Evolutionary conservation across 108 stramenopile species (phyloP), one percentile per base, ranked within the genome.

Genomic region (Nitzschia palea): DNA sequence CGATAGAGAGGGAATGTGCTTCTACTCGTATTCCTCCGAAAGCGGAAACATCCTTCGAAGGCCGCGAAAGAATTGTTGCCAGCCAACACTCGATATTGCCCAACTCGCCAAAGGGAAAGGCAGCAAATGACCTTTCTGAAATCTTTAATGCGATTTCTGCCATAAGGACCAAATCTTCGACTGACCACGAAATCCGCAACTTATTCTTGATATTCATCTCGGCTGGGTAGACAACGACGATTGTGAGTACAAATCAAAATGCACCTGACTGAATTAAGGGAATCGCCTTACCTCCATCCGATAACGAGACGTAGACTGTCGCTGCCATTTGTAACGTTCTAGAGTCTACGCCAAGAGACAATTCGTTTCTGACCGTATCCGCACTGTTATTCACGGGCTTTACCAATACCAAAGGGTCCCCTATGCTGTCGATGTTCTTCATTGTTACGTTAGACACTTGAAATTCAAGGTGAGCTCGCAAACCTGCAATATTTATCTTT

Each of bases 51-150:
- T 55, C 48, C 17, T 65, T 47, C 5, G 74, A 61, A 48, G 43
- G 29, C 5, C 44, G 29, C 0, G 67, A 68, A 22, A 70, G 67
- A 18, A 87, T 59, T 20, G 83, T 86, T 23, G 87, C 64, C 18
- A 85, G 47, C 87, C 84, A 86, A 44, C 87, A 89, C 23, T 80
- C 36, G n/a, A 74, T 18, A 62, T 89, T 66, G 28, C 55, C 36
- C 0, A 80, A 40, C 55, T 83, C 78, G 32, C 57, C 26, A 36
- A 89, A 42, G 4, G 82, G 82, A 48, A 89, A 82, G 22, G 62
- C 54, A 30, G 85, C 66, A 37, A 89, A 74, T 2, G 74, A 37
- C 1, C 64, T 29, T 50, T 86, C 85, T n/a, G 73, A 34, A 23
- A 89, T 71, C 40, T 60, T 32, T 10, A 79, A 59, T 2, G 86